Evolutionary conservation across 2,329 filamentous ascomycete species (phyloP), one percentile per base, ranked within the genome.

Genomic region (Paracorniculantispora psalliotae): DNA sequence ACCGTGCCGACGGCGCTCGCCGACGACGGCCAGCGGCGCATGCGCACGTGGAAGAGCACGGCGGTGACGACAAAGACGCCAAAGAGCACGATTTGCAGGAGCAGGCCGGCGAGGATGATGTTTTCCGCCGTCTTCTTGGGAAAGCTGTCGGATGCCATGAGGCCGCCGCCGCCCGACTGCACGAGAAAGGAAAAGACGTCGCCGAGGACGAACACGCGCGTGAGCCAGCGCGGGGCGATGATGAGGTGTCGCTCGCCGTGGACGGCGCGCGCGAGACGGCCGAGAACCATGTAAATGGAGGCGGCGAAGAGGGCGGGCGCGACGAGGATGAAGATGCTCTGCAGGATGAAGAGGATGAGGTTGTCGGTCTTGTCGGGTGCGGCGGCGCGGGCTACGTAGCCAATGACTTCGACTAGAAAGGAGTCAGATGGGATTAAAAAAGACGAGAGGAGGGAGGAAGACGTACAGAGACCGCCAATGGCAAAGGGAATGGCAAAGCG

Each of bases 51-150:
- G 69, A 85, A 84, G 1, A 80, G 60, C 2, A 75, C 63, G 0
- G 80, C 75, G 1, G 77, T 76, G 4, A 77, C 59, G 37, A 81
- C 68, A 64, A 87, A 88, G 37, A 85, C 69, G 23, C 74, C 75
- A 61, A 87, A 86, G 58, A 82, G 77, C 44, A 82, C 41, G 25
- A 88, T 74, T 65, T 88, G 85, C 17, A 86, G 67, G 33, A 81
- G 67, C 2, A 88, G 71, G 2, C 85, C 84, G 1, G 64, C 78
- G 8, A 86, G 69, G n/a, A 87, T 78, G 51, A 86, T 72, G 19
- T 78, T 75, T 62, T 81, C 67, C n/a, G 79, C 81, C 13, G 70
- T 68, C 26, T 75, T 67, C 61, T 63, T 60, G 57, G 30, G 59
- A 44, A 51, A 67, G 17, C 49, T 57, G 41, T 60, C 62, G 26